phyloP scores from a whole-genome alignment of 805 yeast species.

The Starmera quercuum region DNA sequence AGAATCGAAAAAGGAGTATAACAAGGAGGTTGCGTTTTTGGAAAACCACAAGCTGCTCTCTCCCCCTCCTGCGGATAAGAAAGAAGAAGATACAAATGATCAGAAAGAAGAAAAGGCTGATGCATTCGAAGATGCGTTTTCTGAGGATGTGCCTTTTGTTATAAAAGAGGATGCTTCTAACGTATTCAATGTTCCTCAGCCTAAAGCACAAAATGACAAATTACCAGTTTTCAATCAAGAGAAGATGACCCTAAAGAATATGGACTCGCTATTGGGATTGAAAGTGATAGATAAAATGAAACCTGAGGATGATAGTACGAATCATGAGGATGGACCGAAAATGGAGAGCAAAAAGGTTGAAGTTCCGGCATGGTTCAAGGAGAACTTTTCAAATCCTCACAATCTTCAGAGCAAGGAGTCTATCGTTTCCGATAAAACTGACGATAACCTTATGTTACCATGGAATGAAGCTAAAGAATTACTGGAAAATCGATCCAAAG shows the following conservation, averaged over 20 bases:
- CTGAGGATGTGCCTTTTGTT: slow-evolving; percentile 22
- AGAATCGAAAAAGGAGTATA: slow-evolving; percentile 40
- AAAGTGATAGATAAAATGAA: background rate
- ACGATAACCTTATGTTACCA: slow-evolving; percentile 25
- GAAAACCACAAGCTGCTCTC: no score
- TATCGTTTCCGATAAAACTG: background rate
- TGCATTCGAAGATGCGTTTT: slow-evolving; percentile 14
- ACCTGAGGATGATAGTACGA: background rate
- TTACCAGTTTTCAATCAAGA: background rate
- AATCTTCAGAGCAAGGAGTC: slow-evolving; percentile 1
- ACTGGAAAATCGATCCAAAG: slow-evolving; percentile 8
- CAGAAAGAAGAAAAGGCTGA: slow-evolving; percentile 22
- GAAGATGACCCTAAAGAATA: no score
- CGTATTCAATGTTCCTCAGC: no score
- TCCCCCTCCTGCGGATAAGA: no score
- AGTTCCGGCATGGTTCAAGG: slow-evolving; percentile 24
- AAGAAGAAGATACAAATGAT: slow-evolving; percentile 24
- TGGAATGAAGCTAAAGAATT: slow-evolving; percentile 40
- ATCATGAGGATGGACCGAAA: background rate
- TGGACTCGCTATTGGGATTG: background rate
- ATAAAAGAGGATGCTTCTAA: slow-evolving; percentile 3
- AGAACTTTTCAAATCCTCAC: slow-evolving; percentile 2
- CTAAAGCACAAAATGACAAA: background rate
- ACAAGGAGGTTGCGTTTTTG: no score
- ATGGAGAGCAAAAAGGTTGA: background rate